These are phyloP conservation scores for Globomyces sp. DNA, from an alignment of 371 early-diverging fungal genomes.

Conservation along the genomic window DNA sequence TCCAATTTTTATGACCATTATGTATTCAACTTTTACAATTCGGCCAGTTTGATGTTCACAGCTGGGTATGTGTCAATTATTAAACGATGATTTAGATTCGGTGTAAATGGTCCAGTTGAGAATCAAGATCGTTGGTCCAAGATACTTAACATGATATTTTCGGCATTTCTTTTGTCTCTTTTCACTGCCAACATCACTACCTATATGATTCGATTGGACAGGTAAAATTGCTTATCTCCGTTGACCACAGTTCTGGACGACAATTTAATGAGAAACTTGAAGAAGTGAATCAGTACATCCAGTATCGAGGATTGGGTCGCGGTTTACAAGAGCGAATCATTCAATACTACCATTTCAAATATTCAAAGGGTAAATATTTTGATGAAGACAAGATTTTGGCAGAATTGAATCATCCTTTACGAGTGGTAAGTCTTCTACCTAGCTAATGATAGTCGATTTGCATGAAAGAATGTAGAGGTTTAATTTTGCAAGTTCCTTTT, in stretches of 20 bases:
- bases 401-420: constrained; percentile 26
- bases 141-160: constrained; percentile 1
- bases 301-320: constrained; percentile 28
- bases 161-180: constrained; percentile 1
- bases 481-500: constrained; percentile 24
- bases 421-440: constrained; percentile 13
- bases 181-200: constrained; percentile 15
- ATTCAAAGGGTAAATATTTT: constrained; percentile 35
- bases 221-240: neutral
- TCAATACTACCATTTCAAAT: constrained; percentile 41
- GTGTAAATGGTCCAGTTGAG: neutral
- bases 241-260: constrained; percentile 28
- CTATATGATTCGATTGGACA: constrained; percentile 12
- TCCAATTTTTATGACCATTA: neutral
- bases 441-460: constrained; percentile 18
- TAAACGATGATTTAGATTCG: constrained; percentile 1
- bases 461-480: constrained; percentile 17
- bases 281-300: constrained; percentile 42
- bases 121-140: constrained; percentile 2
- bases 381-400: constrained; percentile 29
- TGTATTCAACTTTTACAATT: neutral
- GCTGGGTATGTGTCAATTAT: constrained; percentile 14
- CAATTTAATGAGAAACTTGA: constrained; percentile 39
- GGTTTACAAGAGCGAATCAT: constrained; percentile 21
- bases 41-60: constrained; percentile 9